Conservation (phyloP, 2,329 filamentous ascomycete genomes). For the Epichloe festucae region DNA sequence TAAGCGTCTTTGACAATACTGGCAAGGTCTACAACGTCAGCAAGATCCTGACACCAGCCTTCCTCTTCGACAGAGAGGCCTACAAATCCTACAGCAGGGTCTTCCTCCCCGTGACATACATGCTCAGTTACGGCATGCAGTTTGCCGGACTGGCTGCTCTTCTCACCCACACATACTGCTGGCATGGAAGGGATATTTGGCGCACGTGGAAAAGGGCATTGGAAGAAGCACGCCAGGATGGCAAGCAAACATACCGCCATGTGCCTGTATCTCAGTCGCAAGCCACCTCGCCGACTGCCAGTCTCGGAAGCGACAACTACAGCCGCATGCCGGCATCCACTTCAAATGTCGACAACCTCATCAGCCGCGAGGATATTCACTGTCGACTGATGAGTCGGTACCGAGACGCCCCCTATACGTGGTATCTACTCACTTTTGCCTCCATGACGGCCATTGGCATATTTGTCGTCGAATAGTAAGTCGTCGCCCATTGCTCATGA, state of each 20-base stretch:
- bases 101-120: constrained; percentile 77
- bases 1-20: constrained; percentile 74
- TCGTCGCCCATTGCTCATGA: constrained; percentile 11
- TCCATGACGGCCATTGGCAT: constrained; percentile 69
- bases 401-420: constrained; percentile 65
- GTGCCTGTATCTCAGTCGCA: constrained; percentile 20
- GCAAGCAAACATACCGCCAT: constrained; percentile 39
- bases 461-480: constrained; percentile 73
- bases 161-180: constrained; percentile 68
- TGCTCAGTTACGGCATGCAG: constrained; percentile 74
- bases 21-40: constrained; percentile 70
- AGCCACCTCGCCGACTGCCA: constrained; percentile 8
- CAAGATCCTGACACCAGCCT: constrained; percentile 65
- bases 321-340: constrained; percentile 21
- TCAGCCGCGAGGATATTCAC: constrained; percentile 69
- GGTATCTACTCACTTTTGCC: constrained; percentile 67
- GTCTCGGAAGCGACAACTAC: constrained; percentile 10
- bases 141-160: constrained; percentile 72
- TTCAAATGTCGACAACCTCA: constrained; percentile 37
- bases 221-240: constrained; percentile 43
- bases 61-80: constrained; percentile 62
- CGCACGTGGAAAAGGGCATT: constrained; percentile 60
- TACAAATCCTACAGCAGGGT: constrained; percentile 75
- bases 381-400: constrained; percentile 74
- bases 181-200: constrained; percentile 76